phyloP scores from a whole-genome alignment of 805 yeast genomes.

The Kuraishia ogatae region DNA sequence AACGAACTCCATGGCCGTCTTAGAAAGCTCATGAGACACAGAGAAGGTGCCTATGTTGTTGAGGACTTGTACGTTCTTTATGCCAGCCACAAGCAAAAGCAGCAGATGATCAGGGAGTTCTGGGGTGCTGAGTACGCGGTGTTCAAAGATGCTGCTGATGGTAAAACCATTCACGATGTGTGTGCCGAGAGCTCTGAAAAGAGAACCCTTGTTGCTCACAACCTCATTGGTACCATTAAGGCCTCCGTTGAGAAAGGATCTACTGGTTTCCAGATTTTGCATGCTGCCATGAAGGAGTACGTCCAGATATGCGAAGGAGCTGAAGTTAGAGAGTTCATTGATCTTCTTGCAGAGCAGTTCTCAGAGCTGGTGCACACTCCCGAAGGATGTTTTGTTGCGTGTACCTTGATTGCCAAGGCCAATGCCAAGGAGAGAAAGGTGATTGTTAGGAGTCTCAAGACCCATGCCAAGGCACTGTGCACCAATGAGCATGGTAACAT shows the following conservation, averaged over 20 bases:
- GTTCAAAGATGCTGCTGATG: slow-evolving; percentile 67
- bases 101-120: slow-evolving; percentile 90
- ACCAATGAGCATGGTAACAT: slow-evolving; percentile 81
- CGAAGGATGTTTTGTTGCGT: slow-evolving; percentile 91
- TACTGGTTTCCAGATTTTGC: slow-evolving; percentile 90
- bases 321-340: slow-evolving; percentile 75
- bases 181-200: slow-evolving; percentile 66
- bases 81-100: slow-evolving; percentile 74
- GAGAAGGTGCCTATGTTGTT: slow-evolving; percentile 96
- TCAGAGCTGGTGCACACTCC: slow-evolving; percentile 94
- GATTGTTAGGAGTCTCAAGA: slow-evolving; percentile 63
- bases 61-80: slow-evolving; percentile 87
- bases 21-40: slow-evolving; percentile 89
- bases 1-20: slow-evolving; percentile 86
- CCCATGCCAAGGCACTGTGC: slow-evolving; percentile 68
- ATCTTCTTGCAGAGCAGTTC: slow-evolving; percentile 74
- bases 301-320: slow-evolving; percentile 59
- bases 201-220: slow-evolving; percentile 63
- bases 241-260: slow-evolving; percentile 94
- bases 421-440: slow-evolving; percentile 87
- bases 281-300: slow-evolving; percentile 92
- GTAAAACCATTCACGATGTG: slow-evolving; percentile 56
- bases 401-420: slow-evolving; percentile 69
- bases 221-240: slow-evolving; percentile 73
- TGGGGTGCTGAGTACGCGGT: slow-evolving; percentile 96